Conservation (phyloP, 2,329 filamentous ascomycete genomes). For the Geosmithia flava region DNA sequence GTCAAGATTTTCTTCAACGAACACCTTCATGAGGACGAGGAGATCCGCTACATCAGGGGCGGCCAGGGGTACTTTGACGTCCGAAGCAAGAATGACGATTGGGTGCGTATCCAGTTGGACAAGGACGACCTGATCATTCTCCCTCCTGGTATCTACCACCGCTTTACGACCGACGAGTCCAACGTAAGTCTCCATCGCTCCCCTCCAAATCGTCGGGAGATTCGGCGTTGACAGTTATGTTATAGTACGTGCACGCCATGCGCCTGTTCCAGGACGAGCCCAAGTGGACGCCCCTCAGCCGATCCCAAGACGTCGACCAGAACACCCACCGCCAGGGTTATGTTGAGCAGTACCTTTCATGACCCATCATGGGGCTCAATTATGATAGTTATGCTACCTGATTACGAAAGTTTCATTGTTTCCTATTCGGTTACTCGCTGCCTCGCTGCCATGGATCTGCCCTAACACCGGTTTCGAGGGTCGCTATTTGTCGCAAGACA, state of each 20-base stretch:
- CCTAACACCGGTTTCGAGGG: neutral
- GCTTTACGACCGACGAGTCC: conserved; percentile 85
- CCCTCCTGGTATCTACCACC: conserved; percentile 90
- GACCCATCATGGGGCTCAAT: neutral
- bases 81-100: conserved; percentile 66
- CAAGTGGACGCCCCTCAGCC: conserved; percentile 93
- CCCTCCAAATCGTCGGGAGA: neutral
- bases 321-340: conserved; percentile 77
- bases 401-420: neutral
- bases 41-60: conserved; percentile 88
- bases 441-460: neutral
- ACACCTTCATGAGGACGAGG: conserved; percentile 96
- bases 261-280: conserved; percentile 96
- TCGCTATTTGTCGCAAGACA: neutral
- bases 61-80: conserved; percentile 93
- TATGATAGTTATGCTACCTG: neutral
- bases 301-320: conserved; percentile 60
- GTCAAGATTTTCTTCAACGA: conserved; percentile 90
- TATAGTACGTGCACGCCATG: conserved; percentile 91
- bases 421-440: neutral
- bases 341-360: conserved; percentile 34
- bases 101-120: conserved; percentile 76
- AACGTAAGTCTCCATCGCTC: conserved; percentile 51
- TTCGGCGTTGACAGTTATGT: neutral
- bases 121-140: conserved; percentile 88